Base-by-base conservation (phyloP, 2,329 filamentous ascomycete genomes). In the Botrytis medusae region DNA sequence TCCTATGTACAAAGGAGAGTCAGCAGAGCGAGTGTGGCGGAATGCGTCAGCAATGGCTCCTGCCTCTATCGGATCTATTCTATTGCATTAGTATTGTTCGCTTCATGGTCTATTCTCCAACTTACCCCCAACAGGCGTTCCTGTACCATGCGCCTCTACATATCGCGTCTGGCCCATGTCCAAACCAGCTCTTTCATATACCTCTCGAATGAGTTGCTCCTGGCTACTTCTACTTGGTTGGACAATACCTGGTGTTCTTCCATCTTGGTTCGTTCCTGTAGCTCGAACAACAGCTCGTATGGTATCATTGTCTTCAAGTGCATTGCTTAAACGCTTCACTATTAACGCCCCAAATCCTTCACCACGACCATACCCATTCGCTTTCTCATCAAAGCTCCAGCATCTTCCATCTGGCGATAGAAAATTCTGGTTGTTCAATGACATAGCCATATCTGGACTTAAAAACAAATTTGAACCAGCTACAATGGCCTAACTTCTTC, bases 341-440 rank as follows among this genome's bases (percentile, higher is more conserved):
- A 91, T 77, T 1, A 92, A 79, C 20, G 87, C 84, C 0, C 85
- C 88, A 37, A 88, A 83, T 1, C 89, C 90, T 77, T 92, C 90
- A 2, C 89, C 90, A 48, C 89, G 84, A 0, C 86, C 88, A 77
- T 92, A 92, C 1, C 90, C 90, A 73, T 89, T 87, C 6, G 73
- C 90, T 1, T 85, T 83, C 32, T 83, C 77, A 75, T 91, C 89
- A 76, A 89, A 90, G 6, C 85, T 86, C 74, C 84, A 87, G 68
- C 75, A 74, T 37, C 65, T 69, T 16, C 74, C 62, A 61, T 76
- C 86, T 18, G 54, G 59, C 1, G 74, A 76, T 34, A 71, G 60
- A 51, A 74, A 42, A 54, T 69, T 54, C 57, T 71, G 57, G 59
- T 73, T 76, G 46, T 59, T 87, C 73, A 85, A 84, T 0, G 86